Evolutionary conservation across 139 green algal genomes (phyloP).

Genomic region (Tetradesmus lagerheimii): DNA sequence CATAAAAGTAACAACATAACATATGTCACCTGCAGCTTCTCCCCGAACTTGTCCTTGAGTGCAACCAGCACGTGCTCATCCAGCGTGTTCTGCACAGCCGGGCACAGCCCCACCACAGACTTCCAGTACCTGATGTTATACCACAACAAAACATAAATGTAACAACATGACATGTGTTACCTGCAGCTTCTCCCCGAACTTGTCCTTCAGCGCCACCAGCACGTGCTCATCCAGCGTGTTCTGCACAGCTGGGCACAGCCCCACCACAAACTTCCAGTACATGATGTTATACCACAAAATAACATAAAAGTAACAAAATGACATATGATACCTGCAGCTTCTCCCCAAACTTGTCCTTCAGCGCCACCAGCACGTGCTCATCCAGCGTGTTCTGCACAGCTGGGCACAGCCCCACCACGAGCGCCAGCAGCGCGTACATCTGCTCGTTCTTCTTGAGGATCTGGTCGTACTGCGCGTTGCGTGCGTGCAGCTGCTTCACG

Average conservation of each 20-base stretch:
- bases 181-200: slow-evolving; percentile 58
- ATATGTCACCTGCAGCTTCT: slow-evolving; percentile 49
- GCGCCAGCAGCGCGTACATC: slow-evolving; percentile 88
- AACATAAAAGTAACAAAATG: background rate
- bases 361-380: slow-evolving; percentile 78
- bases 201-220: slow-evolving; percentile 68
- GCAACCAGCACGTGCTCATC: slow-evolving; percentile 83
- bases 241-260: slow-evolving; percentile 82
- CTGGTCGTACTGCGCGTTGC: slow-evolving; percentile 61
- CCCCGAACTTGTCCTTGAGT: slow-evolving; percentile 66
- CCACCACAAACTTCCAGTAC: slow-evolving; percentile 76
- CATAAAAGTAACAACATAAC: background rate
- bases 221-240: slow-evolving; percentile 84
- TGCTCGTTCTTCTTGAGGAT: slow-evolving; percentile 99
- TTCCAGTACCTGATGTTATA: too few relatives aligned
- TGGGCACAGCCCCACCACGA: slow-evolving; percentile 87
- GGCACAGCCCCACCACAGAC: slow-evolving; percentile 84
- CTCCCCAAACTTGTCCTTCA: slow-evolving; percentile 67
- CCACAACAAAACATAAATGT: background rate
- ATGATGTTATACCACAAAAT: slow-evolving; percentile 58
- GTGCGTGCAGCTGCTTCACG: slow-evolving; percentile 81
- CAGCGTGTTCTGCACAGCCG: slow-evolving; percentile 66
- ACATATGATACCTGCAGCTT: slow-evolving; percentile 50
- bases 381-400: slow-evolving; percentile 71
- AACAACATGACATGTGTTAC: background rate